These are phyloP conservation scores for Kluyveromyces starmeri DNA, from an alignment of 805 yeast species.

Conservation along the genomic window DNA sequence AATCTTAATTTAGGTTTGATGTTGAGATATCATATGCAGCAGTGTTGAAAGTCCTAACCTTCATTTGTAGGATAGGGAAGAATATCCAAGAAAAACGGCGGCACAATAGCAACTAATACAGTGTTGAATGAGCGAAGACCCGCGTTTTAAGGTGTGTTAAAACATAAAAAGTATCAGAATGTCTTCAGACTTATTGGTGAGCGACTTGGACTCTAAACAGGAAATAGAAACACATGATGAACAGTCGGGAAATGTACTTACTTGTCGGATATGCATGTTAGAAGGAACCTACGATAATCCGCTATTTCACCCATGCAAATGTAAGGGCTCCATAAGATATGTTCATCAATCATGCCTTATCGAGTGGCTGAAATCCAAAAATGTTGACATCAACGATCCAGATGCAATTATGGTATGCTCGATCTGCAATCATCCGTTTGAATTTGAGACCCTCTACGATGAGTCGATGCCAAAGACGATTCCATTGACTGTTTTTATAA, in stretches of 20 bases:
- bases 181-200: not conserved
- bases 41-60: too few species aligned
- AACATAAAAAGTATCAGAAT: too few species aligned
- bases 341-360: constrained; percentile 87
- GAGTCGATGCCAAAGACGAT: constrained; percentile 55
- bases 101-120: too few species aligned
- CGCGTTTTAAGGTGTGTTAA: too few species aligned
- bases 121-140: too few species aligned
- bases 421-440: constrained; percentile 72
- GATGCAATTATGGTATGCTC: constrained; percentile 65
- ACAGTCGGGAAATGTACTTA: constrained; percentile 14
- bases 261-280: constrained; percentile 91
- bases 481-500: constrained; percentile 44
- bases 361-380: constrained; percentile 63
- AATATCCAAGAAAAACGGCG: too few species aligned
- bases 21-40: too few species aligned
- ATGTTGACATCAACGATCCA: constrained; percentile 23
- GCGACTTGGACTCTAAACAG: not conserved
- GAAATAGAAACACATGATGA: not conserved
- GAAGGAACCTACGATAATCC: constrained; percentile 78
- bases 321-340: constrained; percentile 87
- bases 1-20: too few species aligned
- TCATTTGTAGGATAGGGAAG: too few species aligned
- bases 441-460: constrained; percentile 56
- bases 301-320: constrained; percentile 82